phyloP scores from a whole-genome alignment of 768 basidiomycete genomes.

The Hydnum rufescens region DNA sequence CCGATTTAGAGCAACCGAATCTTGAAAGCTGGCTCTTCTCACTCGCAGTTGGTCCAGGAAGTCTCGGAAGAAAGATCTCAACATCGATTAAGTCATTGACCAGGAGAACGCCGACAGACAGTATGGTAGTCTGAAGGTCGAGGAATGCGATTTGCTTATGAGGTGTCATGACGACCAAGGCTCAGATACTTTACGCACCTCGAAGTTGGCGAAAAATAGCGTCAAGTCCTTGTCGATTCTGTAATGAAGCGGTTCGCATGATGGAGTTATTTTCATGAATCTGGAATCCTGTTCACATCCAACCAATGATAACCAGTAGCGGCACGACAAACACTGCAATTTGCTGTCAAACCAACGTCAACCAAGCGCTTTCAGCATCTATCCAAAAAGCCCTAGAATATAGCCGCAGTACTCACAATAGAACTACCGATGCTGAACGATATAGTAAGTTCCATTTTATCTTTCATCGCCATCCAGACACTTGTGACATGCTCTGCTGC shows the following conservation, averaged over 20 bases:
- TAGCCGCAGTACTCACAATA: slow-evolving; percentile 31
- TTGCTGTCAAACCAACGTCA: slow-evolving; percentile 29
- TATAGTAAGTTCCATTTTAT: slow-evolving; percentile 54
- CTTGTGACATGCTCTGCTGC: slow-evolving; percentile 60
- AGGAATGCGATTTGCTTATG: slow-evolving; percentile 1
- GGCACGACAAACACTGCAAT: slow-evolving; percentile 76
- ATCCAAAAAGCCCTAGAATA: neutral
- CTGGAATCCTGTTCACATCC: slow-evolving; percentile 37
- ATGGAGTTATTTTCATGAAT: neutral
- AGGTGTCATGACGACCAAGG: neutral
- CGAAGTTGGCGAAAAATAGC: slow-evolving; percentile 71
- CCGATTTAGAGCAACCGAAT: too few species aligned
- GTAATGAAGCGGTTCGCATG: slow-evolving; percentile 2
- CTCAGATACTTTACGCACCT: slow-evolving; percentile 25
- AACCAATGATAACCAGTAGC: slow-evolving; percentile 71
- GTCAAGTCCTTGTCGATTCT: slow-evolving; percentile 54
- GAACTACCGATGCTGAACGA: slow-evolving; percentile 65
- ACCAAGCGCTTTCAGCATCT: neutral
- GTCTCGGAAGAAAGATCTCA: too few species aligned
- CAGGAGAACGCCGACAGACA: slow-evolving; percentile 83
- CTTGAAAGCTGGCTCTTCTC: too few species aligned
- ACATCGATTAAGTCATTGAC: too few species aligned
- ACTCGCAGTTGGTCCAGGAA: too few species aligned
- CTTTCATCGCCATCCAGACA: slow-evolving; percentile 77
- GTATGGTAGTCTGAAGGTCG: slow-evolving; percentile 40